A percentile compares a stretch with the other conserved stretches of the same genome.
Evolutionary conservation across 768 basidiomycete species (phyloP).

Genomic region (Lactarius pseudohatsudake): DNA sequence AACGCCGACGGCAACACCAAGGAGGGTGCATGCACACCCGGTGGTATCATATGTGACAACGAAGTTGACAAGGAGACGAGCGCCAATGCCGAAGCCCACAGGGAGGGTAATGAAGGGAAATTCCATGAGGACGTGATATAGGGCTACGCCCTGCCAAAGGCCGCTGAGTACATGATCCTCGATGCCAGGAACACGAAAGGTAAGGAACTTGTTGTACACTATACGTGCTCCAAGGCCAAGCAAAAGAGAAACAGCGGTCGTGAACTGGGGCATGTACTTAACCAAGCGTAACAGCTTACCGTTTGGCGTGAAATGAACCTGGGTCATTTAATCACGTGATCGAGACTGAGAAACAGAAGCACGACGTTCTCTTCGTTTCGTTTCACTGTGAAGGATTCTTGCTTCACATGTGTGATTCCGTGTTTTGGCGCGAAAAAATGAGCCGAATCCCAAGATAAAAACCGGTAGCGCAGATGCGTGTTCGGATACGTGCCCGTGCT

Average conservation of each 20-base stretch:
- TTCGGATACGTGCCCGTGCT: no score
- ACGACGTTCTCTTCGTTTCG: no score
- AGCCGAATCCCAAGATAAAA: no score
- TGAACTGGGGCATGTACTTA: slow-evolving; percentile 41
- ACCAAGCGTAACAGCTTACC: neutral
- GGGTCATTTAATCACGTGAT: slow-evolving; percentile 28
- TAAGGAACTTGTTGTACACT: slow-evolving; percentile 56
- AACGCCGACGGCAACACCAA: slow-evolving; percentile 69
- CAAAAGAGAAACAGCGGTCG: slow-evolving; percentile 66
- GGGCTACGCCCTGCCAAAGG: slow-evolving; percentile 71
- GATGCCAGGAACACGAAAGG: slow-evolving; percentile 44
- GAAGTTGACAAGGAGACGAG: slow-evolving; percentile 67
- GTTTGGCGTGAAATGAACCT: neutral
- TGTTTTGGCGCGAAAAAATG: neutral
- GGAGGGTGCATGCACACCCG: slow-evolving; percentile 56
- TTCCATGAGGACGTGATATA: slow-evolving; percentile 63
- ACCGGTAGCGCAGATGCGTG: no score
- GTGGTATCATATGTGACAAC: slow-evolving; percentile 50
- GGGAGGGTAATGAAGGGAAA: slow-evolving; percentile 53
- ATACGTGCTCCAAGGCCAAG: slow-evolving; percentile 75
- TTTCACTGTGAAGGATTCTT: no score
- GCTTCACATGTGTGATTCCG: neutral
- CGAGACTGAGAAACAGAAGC: slow-evolving; percentile 5
- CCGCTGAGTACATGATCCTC: slow-evolving; percentile 66
- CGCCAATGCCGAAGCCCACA: slow-evolving; percentile 56